Evolutionary conservation across 495 filamentous ascomycete species (phyloP).

Genomic region (Neurospora sp.): DNA sequence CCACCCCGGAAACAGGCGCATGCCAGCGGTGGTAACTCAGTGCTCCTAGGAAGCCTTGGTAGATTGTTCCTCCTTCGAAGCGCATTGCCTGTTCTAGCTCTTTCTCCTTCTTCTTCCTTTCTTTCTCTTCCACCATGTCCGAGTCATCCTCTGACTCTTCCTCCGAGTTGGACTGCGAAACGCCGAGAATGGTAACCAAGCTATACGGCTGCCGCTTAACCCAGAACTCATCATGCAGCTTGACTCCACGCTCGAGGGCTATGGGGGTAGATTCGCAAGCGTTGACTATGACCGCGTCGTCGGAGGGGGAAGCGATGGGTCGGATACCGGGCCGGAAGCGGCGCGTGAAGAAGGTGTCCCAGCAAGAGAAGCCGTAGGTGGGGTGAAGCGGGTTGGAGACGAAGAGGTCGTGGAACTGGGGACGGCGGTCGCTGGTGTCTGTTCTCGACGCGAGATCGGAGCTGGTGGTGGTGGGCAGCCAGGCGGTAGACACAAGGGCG

Average conservation of each 20-base stretch:
- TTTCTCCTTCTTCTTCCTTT: not conserved
- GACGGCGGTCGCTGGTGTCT: not conserved
- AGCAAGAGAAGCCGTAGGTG: not conserved
- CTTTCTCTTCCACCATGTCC: not conserved
- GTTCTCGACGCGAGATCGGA: not conserved
- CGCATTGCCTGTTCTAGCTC: not conserved
- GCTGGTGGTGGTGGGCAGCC: not conserved
- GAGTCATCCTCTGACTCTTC: not conserved
- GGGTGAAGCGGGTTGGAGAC: not conserved
- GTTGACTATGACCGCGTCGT: slow-evolving; percentile 22
- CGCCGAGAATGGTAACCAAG: slow-evolving; percentile 28
- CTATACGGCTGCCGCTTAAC: slow-evolving; percentile 36
- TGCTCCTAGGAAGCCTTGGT: slow-evolving; percentile 31
- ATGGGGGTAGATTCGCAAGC: slow-evolving; percentile 32
- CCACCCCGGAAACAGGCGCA: slow-evolving; percentile 29
- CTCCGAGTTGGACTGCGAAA: not conserved
- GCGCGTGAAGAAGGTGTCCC: slow-evolving; percentile 37
- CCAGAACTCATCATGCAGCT: slow-evolving; percentile 32
- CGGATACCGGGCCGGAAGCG: slow-evolving; percentile 25
- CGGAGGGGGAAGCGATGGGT: slow-evolving; percentile 24
- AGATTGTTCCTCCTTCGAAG: slow-evolving; percentile 32
- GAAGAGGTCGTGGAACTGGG: not conserved
- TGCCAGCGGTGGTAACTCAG: slow-evolving; percentile 43
- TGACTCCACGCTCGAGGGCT: not conserved
- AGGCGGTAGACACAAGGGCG: not conserved